Conservation (phyloP, 164 flowering plant species). For the Santalum album region DNA sequence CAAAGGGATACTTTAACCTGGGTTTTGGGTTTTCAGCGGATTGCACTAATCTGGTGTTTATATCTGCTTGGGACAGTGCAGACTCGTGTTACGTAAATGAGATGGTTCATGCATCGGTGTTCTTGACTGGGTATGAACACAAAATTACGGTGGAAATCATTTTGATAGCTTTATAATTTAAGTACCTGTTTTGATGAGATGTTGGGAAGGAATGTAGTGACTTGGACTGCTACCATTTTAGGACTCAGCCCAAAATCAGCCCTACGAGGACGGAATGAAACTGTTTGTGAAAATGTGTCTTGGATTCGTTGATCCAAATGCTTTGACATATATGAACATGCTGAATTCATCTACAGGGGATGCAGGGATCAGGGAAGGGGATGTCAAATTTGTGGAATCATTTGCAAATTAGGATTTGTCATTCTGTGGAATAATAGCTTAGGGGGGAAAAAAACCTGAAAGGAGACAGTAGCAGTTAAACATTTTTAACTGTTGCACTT, state of each 20-base stretch:
- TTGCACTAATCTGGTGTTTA: slow-evolving; percentile 25
- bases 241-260: slow-evolving; percentile 56
- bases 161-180: slow-evolving; percentile 55
- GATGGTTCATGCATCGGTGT: slow-evolving; percentile 55
- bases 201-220: slow-evolving; percentile 58
- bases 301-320: slow-evolving; percentile 45
- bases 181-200: slow-evolving; percentile 65
- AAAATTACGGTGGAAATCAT: slow-evolving; percentile 74
- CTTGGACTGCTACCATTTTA: slow-evolving; percentile 82
- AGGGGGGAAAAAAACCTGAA: too few species aligned
- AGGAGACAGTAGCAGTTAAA: too few species aligned
- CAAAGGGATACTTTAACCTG: slow-evolving; percentile 20
- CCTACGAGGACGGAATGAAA: slow-evolving; percentile 45
- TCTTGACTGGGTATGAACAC: slow-evolving; percentile 40
- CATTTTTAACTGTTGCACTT: too few species aligned
- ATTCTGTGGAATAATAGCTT: too few species aligned
- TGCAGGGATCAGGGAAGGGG: slow-evolving; percentile 53
- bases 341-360: slow-evolving; percentile 65
- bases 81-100: slow-evolving; percentile 18
- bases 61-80: slow-evolving; percentile 43
- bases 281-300: slow-evolving; percentile 44
- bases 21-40: slow-evolving; percentile 42
- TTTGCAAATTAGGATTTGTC: slow-evolving; percentile 54
- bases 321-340: slow-evolving; percentile 53
- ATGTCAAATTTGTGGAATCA: slow-evolving; percentile 58